Evolutionary conservation across 208 protist genomes (phyloP), one percentile per base, ranked within the genome.

Genomic region (Trypanosoma avium): DNA sequence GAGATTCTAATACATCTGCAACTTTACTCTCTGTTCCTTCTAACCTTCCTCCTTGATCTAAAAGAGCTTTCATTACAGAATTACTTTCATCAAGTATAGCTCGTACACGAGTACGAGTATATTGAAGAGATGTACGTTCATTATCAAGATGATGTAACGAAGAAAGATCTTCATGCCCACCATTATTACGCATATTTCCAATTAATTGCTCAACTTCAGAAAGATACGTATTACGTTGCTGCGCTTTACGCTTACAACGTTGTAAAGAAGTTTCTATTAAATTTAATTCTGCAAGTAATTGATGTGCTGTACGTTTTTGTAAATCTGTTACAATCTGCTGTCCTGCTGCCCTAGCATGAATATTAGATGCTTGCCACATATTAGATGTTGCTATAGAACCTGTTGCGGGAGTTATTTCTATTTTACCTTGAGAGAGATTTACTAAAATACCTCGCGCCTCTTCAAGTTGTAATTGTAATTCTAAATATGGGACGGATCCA

Each of bases 31-130:
- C 79, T 0, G 83, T 62, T 9, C 81, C 79, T 17, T 82, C 80
- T 10, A 94, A 68, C 17, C 81, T 79, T 17, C 68, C 26, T 3
- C 84, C 82, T 56, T 94, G 88, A 21, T 66, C 77, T 61, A 82
- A 77, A 38, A 94, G 58, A 26, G 80, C 82, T 30, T 79, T 64
- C 59, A 94, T 66, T 33, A 94, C 77, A 43, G 71, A 81, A 32
- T 70, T 67, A 53, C 84, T 90, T 65, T 94, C 82, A 38, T 65
- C 61, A 32, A 84, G 55, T 70, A 94, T 90, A 26, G 79, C 75
- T 65, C 81, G 82, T 46, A 94, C 79, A 32, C 81, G 75, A 33
- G 67, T 65, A 2, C 82, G 75, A 4, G 80, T 66, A 67, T 94
- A 88, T 62, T 89, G 79, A 36, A 94, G 73, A 3, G 77, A 78